Evolutionary conservation across 352 stramenopile genomes (phyloP).

Genomic region (Peronospora farinosa): DNA sequence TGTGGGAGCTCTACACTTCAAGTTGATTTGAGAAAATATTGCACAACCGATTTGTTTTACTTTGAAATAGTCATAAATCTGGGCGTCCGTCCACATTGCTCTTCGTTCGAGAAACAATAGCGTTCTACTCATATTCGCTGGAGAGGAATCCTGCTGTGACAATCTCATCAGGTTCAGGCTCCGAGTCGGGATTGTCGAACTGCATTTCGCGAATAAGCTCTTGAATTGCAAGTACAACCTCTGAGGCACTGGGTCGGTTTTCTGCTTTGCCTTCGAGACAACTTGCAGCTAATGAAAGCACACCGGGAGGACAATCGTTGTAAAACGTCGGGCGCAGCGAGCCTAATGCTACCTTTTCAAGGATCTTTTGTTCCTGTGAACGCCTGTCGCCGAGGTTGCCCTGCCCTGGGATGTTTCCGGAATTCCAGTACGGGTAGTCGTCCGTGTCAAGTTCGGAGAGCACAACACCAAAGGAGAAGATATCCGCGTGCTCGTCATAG

Average conservation of each 20-base stretch:
- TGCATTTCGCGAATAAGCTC: constrained; percentile 29
- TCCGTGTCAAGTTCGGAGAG: constrained; percentile 48
- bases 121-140: constrained; percentile 3
- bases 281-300: constrained; percentile 34
- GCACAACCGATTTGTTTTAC: not conserved
- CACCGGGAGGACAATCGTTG: constrained; percentile 38
- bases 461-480: constrained; percentile 45
- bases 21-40: not conserved
- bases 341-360: constrained; percentile 34
- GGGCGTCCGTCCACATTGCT: constrained; percentile 6
- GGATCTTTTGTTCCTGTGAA: constrained; percentile 36
- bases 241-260: constrained; percentile 33
- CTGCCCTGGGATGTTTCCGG: constrained; percentile 23
- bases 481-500: constrained; percentile 40
- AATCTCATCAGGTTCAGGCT: constrained; percentile 26
- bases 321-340: constrained; percentile 43
- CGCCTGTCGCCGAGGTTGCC: constrained; percentile 27
- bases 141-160: constrained; percentile 27
- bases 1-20: not conserved
- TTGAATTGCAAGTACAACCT: constrained; percentile 37
- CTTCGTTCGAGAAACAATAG: constrained; percentile 1
- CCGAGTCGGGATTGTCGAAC: constrained; percentile 9
- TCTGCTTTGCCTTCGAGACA: constrained; percentile 43
- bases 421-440: constrained; percentile 45
- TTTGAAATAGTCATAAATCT: constrained; percentile 12